phyloP scores from a whole-genome alignment of 805 yeast species.

The Ascoidea tarda region DNA sequence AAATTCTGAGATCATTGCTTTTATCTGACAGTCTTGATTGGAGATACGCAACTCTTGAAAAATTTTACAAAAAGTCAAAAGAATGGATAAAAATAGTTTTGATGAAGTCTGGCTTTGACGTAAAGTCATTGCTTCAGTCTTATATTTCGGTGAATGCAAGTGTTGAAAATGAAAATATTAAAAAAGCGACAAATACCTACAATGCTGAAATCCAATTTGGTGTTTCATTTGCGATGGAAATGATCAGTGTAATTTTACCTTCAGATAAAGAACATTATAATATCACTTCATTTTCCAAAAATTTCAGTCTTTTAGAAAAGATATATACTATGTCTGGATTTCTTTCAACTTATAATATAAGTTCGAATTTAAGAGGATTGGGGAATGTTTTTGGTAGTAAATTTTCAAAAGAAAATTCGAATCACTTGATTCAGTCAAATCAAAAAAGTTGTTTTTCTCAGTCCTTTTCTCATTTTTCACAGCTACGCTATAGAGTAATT shows the following conservation, averaged over 20 bases:
- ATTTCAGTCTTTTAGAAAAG: constrained; percentile 1
- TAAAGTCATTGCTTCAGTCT: constrained; percentile 64
- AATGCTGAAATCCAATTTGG: constrained; percentile 45
- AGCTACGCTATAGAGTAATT: no score
- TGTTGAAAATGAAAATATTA: constrained; percentile 1
- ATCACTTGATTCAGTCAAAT: no score
- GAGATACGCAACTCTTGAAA: constrained; percentile 54
- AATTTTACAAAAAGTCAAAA: constrained; percentile 42
- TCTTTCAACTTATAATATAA: constrained; percentile 48
- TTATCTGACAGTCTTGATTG: constrained; percentile 67
- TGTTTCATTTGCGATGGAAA: constrained; percentile 78
- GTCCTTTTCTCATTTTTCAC: no score
- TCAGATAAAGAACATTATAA: constrained; percentile 52
- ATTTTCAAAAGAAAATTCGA: neutral
- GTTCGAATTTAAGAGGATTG: neutral
- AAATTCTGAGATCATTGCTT: constrained; percentile 21
- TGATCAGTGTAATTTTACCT: constrained; percentile 65
- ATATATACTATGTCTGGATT: constrained; percentile 52
- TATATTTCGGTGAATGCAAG: constrained; percentile 40
- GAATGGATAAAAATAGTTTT: constrained; percentile 55
- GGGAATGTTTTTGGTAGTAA: neutral
- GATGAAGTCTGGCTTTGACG: constrained; percentile 49
- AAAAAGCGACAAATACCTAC: constrained; percentile 6
- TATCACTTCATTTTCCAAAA: constrained; percentile 18
- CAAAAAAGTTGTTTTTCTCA: neutral